Conservation (phyloP, 805 yeast genomes). For the Myxozyma monticola region DNA sequence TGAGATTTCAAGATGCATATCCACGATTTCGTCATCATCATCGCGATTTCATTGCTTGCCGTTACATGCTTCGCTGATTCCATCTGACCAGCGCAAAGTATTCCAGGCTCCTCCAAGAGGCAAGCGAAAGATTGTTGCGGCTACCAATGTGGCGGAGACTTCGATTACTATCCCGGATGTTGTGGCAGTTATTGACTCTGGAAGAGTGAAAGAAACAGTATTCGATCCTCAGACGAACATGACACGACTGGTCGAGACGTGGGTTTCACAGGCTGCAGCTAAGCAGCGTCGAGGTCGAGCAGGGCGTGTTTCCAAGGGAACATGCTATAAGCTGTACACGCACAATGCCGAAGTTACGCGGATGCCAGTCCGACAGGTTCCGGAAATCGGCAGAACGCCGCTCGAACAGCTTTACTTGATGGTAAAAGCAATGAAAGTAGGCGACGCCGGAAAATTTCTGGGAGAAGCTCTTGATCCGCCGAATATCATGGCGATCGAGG, state of each 20-base stretch:
- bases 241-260: conserved; percentile 69
- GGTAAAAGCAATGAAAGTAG: conserved; percentile 86
- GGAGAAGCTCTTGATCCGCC: conserved; percentile 84
- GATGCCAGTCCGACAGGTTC: conserved; percentile 75
- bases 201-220: conserved; percentile 74
- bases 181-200: conserved; percentile 86
- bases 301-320: conserved; percentile 88
- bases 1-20: conserved; percentile 71
- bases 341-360: conserved; percentile 52
- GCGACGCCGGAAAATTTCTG: conserved; percentile 67
- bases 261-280: conserved; percentile 89
- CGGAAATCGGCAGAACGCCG: conserved; percentile 84
- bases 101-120: conserved; percentile 58
- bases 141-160: conserved; percentile 96
- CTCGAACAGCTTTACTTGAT: conserved; percentile 78
- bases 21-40: conserved; percentile 40
- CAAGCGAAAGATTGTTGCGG: conserved; percentile 73
- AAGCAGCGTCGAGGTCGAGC: conserved; percentile 95
- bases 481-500: conserved; percentile 48
- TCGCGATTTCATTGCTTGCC: conserved; percentile 57
- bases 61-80: conserved; percentile 81
- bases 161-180: conserved; percentile 95
- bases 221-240: conserved; percentile 69
- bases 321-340: conserved; percentile 79
- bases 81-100: conserved; percentile 78